These are phyloP conservation scores for Alternaria conjuncta DNA, from an alignment of 2,329 filamentous ascomycete genomes.

Conservation along the genomic window DNA sequence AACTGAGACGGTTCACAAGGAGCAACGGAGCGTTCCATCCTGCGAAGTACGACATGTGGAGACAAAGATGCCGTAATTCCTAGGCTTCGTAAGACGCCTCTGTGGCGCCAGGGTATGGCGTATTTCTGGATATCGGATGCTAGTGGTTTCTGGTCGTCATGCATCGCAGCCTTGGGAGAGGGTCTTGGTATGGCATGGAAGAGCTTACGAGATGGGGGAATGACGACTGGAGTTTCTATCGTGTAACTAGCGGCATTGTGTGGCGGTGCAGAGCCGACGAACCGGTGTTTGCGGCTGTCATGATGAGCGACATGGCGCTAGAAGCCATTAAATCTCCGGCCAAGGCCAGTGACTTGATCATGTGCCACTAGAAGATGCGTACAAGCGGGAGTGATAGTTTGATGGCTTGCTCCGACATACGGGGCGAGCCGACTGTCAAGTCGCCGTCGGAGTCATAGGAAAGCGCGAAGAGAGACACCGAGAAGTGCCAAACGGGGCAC, in stretches of 20 bases:
- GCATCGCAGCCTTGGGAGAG: slow-evolving; percentile 18
- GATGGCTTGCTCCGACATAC: slow-evolving; percentile 18
- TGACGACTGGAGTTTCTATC: not conserved
- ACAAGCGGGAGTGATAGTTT: slow-evolving; percentile 9
- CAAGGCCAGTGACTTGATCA: slow-evolving; percentile 22
- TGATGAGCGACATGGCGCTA: slow-evolving; percentile 37
- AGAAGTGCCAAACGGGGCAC: slow-evolving; percentile 4
- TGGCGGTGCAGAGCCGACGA: slow-evolving; percentile 14
- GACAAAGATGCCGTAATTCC: not conserved
- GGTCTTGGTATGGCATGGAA: not conserved
- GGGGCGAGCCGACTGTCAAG: slow-evolving; percentile 26
- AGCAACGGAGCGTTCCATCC: not conserved
- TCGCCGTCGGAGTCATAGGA: slow-evolving; percentile 29
- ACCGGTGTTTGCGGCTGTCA: slow-evolving; percentile 25
- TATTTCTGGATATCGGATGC: slow-evolving; percentile 7
- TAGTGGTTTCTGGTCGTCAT: slow-evolving; percentile 3
- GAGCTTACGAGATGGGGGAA: not conserved
- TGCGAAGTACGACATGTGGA: not conserved
- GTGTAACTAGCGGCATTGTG: slow-evolving; percentile 20
- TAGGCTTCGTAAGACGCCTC: not conserved
- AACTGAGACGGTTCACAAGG: slow-evolving; percentile 23
- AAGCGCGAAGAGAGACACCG: slow-evolving; percentile 6
- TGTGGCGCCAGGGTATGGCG: slow-evolving; percentile 11
- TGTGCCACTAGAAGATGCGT: slow-evolving; percentile 7
- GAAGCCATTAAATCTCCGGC: slow-evolving; percentile 17